phyloP scores from a whole-genome alignment of 495 filamentous ascomycete genomes.

The Penicillium robsamsonii region DNA sequence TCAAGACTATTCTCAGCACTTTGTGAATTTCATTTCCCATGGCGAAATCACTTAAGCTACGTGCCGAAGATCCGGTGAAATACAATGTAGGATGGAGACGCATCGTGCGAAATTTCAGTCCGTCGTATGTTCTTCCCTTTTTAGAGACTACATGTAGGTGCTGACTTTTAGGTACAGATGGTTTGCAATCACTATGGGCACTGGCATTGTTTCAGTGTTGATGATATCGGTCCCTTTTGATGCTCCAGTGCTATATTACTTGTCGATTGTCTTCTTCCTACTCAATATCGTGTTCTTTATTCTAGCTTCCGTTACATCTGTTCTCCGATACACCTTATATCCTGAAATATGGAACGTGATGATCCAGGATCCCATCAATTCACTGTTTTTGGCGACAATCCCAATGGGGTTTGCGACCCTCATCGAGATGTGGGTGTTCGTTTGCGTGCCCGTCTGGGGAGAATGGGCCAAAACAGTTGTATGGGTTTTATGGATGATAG shows the following conservation, averaged over 20 bases:
- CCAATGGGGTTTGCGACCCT: conserved; percentile 53
- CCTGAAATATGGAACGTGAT: conserved; percentile 47
- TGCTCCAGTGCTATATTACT: conserved; percentile 33
- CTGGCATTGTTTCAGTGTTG: conserved; percentile 48
- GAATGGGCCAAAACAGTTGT: conserved; percentile 32
- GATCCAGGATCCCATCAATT: conserved; percentile 46
- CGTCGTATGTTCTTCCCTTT: conserved; percentile 36
- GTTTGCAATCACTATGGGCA: conserved; percentile 52
- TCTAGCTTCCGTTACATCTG: conserved; percentile 34
- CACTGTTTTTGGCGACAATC: conserved; percentile 45
- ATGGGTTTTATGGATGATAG: conserved; percentile 49
- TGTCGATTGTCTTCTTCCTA: conserved; percentile 45
- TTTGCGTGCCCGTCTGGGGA: conserved; percentile 47
- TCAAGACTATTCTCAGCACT: neutral
- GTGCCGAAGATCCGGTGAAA: conserved; percentile 11
- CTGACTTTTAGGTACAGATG: conserved; percentile 27
- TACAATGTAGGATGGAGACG: conserved; percentile 42
- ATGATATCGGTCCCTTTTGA: conserved; percentile 42
- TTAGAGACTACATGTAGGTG: neutral
- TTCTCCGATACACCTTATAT: conserved; percentile 47
- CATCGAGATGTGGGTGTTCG: conserved; percentile 46
- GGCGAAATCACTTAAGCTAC: neutral
- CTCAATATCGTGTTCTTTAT: conserved; percentile 45
- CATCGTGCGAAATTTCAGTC: conserved; percentile 48
- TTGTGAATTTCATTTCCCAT: neutral